These are phyloP conservation scores for Erysimum pusillum DNA, from an alignment of 441 rosid genomes.

Conservation along the genomic window DNA sequence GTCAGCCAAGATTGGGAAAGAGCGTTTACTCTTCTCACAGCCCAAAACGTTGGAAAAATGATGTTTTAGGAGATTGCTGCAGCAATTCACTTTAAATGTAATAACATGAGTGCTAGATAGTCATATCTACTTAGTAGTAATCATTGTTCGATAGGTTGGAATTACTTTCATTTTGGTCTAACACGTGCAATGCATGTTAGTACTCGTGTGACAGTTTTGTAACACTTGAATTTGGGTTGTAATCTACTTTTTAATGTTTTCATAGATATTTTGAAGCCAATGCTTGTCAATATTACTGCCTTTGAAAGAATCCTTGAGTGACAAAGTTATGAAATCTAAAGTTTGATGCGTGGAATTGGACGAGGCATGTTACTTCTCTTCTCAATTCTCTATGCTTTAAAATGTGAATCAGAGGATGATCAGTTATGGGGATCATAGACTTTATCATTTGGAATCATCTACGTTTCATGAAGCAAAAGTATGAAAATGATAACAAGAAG, in stretches of 20 bases:
- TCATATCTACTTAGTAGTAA: neutral
- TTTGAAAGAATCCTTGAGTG: neutral
- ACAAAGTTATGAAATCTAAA: neutral
- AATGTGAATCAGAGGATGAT: neutral
- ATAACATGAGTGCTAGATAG: neutral
- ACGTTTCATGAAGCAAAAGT: accelerated
- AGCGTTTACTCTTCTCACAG: slow-evolving; percentile 50
- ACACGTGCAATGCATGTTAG: neutral
- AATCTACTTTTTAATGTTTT: neutral
- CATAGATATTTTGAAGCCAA: neutral
- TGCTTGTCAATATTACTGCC: neutral
- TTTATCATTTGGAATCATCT: neutral
- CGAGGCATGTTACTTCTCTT: neutral
- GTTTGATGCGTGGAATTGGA: neutral
- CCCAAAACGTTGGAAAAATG: slow-evolving; percentile 13
- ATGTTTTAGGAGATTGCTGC: slow-evolving; percentile 31
- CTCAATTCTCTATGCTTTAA: slow-evolving; percentile 8
- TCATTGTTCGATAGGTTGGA: slow-evolving; percentile 1
- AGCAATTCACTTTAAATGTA: slow-evolving; percentile 6
- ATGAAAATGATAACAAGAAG: slow-evolving; percentile 5
- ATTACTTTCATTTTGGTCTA: slow-evolving; percentile 7
- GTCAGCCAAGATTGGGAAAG: slow-evolving; percentile 60
- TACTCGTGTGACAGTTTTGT: slow-evolving; percentile 4
- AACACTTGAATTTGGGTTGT: slow-evolving; percentile 14
- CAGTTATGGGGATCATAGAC: neutral